These are phyloP conservation scores for Calycina marina DNA, from an alignment of 2,329 filamentous ascomycete genomes.

Conservation along the genomic window DNA sequence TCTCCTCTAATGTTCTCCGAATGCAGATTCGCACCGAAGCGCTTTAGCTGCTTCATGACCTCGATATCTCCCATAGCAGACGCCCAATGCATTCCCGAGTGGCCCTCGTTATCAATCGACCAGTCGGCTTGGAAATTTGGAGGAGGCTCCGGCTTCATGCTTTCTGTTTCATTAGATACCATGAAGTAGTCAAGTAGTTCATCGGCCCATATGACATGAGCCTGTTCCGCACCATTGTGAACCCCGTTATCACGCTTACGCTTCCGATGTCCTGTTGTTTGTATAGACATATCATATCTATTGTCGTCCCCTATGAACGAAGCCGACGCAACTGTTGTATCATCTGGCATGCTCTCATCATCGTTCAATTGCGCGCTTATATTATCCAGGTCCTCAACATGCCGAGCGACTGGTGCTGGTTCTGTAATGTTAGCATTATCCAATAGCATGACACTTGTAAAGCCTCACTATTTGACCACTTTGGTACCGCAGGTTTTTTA, in stretches of 20 bases:
- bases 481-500: slow-evolving; percentile 50
- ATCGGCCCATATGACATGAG: slow-evolving; percentile 84
- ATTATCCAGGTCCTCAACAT: slow-evolving; percentile 48
- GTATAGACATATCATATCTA: slow-evolving; percentile 55
- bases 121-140: slow-evolving; percentile 78
- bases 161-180: slow-evolving; percentile 56
- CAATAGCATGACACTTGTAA: slow-evolving; percentile 6
- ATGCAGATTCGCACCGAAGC: slow-evolving; percentile 61
- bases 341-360: slow-evolving; percentile 64
- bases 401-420: slow-evolving; percentile 26
- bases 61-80: slow-evolving; percentile 93
- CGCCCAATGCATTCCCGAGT: slow-evolving; percentile 93
- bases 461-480: slow-evolving; percentile 32
- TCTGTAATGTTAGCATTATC: slow-evolving; percentile 19
- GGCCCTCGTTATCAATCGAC: slow-evolving; percentile 82
- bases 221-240: slow-evolving; percentile 57
- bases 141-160: slow-evolving; percentile 59
- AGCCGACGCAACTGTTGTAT: slow-evolving; percentile 67
- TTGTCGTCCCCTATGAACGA: slow-evolving; percentile 79
- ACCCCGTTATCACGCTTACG: slow-evolving; percentile 58
- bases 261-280: slow-evolving; percentile 49
- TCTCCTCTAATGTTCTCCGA: slow-evolving; percentile 62
- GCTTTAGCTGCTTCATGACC: slow-evolving; percentile 75
- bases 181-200: slow-evolving; percentile 94
- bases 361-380: slow-evolving; percentile 50